Evolutionary conservation across 768 basidiomycete species (phyloP).

Genomic region (Collybiopsis luxurians): DNA sequence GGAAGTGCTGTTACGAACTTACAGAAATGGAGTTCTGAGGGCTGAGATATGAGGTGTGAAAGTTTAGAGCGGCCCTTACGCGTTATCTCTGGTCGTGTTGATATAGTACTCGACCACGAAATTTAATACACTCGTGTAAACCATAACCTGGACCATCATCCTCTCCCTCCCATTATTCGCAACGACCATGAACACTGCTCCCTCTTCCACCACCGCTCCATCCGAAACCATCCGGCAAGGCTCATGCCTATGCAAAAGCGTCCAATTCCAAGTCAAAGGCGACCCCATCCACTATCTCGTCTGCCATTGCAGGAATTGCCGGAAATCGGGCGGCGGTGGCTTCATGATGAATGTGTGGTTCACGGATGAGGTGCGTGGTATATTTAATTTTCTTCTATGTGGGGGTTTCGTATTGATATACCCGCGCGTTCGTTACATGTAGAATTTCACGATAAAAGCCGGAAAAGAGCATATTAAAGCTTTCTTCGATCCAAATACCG

Average conservation of each 20-base stretch:
- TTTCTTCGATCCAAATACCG: constrained; percentile 27
- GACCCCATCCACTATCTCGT: constrained; percentile 35
- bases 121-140: no score
- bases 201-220: background rate
- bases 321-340: constrained; percentile 32
- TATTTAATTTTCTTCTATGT: background rate
- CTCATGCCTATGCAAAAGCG: constrained; percentile 34
- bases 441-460: constrained; percentile 25
- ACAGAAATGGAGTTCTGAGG: no score
- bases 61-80: no score
- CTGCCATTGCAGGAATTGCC: constrained; percentile 42
- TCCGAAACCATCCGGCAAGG: background rate
- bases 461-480: constrained; percentile 25
- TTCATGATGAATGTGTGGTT: constrained; percentile 14
- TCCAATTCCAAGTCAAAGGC: constrained; percentile 32
- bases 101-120: no score
- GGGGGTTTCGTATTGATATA: background rate
- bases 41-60: no score
- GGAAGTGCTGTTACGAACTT: no score
- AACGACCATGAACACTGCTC: background rate
- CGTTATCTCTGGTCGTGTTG: no score
- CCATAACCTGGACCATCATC: no score
- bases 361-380: constrained; percentile 25
- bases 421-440: background rate
- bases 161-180: background rate